A percentile compares a stretch with the other conserved stretches of the same genome.
Evolutionary conservation across 768 basidiomycete genomes (phyloP).

Genomic region (Chalciporus chontae): DNA sequence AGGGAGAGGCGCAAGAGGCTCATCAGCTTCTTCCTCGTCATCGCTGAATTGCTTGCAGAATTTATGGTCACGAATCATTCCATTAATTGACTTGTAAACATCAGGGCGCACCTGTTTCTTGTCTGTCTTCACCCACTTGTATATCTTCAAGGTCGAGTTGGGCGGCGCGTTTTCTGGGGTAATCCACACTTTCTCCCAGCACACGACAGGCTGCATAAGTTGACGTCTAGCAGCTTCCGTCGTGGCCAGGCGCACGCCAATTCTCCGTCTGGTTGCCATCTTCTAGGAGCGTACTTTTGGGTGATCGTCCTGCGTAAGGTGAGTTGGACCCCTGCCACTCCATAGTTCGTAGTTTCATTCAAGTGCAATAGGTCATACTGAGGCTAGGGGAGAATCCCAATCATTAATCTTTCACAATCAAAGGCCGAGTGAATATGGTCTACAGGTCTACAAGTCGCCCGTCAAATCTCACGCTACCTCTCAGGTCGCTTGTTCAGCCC

Average conservation of each 20-base stretch:
- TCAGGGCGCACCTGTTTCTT: constrained; percentile 58
- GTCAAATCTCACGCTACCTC: neutral
- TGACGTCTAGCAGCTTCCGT: constrained; percentile 80
- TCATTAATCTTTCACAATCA: no score
- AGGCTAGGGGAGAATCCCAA: neutral
- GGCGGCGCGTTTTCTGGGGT: constrained; percentile 52
- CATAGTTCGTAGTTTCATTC: neutral
- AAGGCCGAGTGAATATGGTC: neutral
- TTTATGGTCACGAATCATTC: constrained; percentile 3
- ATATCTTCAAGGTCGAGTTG: constrained; percentile 60
- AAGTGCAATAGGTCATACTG: no score
- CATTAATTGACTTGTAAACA: neutral
- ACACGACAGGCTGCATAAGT: constrained; percentile 86
- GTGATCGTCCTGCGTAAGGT: neutral
- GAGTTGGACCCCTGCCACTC: constrained; percentile 20
- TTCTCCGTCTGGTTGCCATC: constrained; percentile 74
- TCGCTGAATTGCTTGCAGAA: constrained; percentile 76
- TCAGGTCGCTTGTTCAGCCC: constrained; percentile 50
- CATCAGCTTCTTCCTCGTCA: constrained; percentile 76
- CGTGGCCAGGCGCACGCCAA: constrained; percentile 72
- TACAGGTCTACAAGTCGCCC: neutral
- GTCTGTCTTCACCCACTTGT: constrained; percentile 79
- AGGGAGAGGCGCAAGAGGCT: constrained; percentile 77
- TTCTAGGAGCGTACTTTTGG: neutral
- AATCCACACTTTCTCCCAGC: constrained; percentile 80